Evolutionary conservation across 257 asterid species (phyloP), one percentile per base, ranked within the genome.

Genomic region (Solanum corneliomulleri): DNA sequence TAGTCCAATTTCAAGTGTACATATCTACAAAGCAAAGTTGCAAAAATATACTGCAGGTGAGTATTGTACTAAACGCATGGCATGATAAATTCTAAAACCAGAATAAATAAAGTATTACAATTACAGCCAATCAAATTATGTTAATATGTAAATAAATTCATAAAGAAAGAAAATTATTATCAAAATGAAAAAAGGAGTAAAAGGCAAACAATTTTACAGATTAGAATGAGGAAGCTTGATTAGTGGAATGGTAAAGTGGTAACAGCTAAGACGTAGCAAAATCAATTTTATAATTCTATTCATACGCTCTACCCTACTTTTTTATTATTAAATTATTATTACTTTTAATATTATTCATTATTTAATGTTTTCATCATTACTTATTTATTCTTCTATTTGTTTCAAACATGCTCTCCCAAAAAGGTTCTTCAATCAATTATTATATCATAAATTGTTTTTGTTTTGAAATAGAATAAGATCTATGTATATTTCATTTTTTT

Each of bases 221-320:
- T 15, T 20, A 72, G 37, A 49, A 4, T 47, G 7, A 18, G 27
- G 15, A 29, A 10, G 81, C 81, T 72, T 37, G 74, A 72, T 86
- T 87, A 29, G 37, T 31, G 86, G 86, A 45, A 56, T 18, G 81
- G 82, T 47, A 83, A 83, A 83, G 87, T 62, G 18, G 13, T 56
- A 25, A 70, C 5, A 78, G 41, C 39, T 33, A n/a, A 62, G 77
- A 45, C 15, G 69, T 31, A 13, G 42, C 39, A 64, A 45, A 29
- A 52, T 41, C 58, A 71, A 49, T 45, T 75, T 42, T 85, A 56
- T 77, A 76, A 60, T 29, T 71, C 20, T 7, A 15, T 39, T 56
- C 27, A 33, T 62, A 27, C 64, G 78, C 47, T 20, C 47, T 20
- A 15, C 47, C 76, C 47, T 1, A 35, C 45, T 4, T 35, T 9